Conservation (phyloP, 352 stramenopile species). For the Pythium dissimile region DNA sequence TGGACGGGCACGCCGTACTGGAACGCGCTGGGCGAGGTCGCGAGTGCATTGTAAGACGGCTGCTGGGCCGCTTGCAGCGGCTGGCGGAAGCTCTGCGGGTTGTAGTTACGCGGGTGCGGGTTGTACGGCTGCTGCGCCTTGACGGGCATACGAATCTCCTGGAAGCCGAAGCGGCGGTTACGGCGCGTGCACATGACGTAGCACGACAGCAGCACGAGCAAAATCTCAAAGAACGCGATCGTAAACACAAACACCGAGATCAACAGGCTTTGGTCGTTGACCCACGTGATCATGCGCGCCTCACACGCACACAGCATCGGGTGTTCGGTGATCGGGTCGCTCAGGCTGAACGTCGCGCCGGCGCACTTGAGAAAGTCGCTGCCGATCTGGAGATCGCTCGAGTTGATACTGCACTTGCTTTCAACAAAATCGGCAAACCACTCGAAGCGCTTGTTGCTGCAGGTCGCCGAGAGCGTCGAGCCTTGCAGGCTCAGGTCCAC, state of each 20-base stretch:
- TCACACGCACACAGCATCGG: conserved; percentile 82
- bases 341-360: conserved; percentile 56
- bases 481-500: conserved; percentile 44
- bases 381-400: conserved; percentile 40
- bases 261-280: conserved; percentile 75
- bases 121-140: conserved; percentile 74
- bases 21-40: conserved; percentile 14
- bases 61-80: conserved; percentile 16
- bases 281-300: conserved; percentile 72
- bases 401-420: conserved; percentile 63
- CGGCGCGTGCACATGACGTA: conserved; percentile 81
- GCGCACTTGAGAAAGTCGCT: conserved; percentile 74
- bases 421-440: conserved; percentile 79
- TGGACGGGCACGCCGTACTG: conserved; percentile 11
- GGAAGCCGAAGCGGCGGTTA: conserved; percentile 62
- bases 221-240: conserved; percentile 78
- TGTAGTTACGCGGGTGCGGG: conserved; percentile 76
- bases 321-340: conserved; percentile 65
- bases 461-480: conserved; percentile 45
- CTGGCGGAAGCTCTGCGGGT: conserved; percentile 14
- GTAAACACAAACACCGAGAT: conserved; percentile 77
- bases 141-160: conserved; percentile 85
- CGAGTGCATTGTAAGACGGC: conserved; percentile 17
- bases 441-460: conserved; percentile 47
- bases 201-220: conserved; percentile 73